A percentile compares a stretch with the other conserved stretches of the same genome.
phyloP scores from a whole-genome alignment of 179 eudicot species.

The Beta corolliflora region DNA sequence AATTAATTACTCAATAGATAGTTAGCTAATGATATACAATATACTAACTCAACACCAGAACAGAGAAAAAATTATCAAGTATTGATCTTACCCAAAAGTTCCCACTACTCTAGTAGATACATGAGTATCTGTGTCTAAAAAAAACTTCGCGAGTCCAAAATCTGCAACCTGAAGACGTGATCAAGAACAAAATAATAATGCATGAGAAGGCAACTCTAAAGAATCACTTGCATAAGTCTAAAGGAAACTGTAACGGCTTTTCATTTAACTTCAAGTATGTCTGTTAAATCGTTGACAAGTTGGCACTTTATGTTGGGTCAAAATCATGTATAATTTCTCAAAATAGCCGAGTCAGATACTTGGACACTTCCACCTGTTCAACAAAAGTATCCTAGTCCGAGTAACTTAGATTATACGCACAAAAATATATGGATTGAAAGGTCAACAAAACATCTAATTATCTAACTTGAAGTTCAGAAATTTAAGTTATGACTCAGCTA shows the following conservation, averaged over 20 bases:
- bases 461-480: neutral
- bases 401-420: neutral
- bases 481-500: neutral
- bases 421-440: neutral
- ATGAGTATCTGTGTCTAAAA: conserved; percentile 53
- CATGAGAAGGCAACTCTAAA: too few species aligned
- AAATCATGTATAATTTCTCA: too few species aligned
- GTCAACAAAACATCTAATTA: neutral
- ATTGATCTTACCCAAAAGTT: conserved; percentile 52
- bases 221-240: neutral
- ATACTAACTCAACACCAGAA: neutral
- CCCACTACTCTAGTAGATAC: conserved; percentile 71
- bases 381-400: neutral
- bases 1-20: neutral
- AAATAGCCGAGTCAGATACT: too few species aligned
- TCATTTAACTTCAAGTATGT: too few species aligned
- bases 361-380: too few species aligned
- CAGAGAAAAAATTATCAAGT: neutral
- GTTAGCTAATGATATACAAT: neutral
- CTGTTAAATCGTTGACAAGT: too few species aligned
- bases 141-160: conserved; percentile 68
- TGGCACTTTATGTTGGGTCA: too few species aligned
- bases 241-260: too few species aligned
- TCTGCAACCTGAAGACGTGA: conserved; percentile 59
- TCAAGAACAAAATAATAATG: neutral